Percentiles rank a stretch among this genome's conserved stretches.
Conservation (phyloP, 2,329 filamentous ascomycete species). For the Emmonsia crescens region DNA sequence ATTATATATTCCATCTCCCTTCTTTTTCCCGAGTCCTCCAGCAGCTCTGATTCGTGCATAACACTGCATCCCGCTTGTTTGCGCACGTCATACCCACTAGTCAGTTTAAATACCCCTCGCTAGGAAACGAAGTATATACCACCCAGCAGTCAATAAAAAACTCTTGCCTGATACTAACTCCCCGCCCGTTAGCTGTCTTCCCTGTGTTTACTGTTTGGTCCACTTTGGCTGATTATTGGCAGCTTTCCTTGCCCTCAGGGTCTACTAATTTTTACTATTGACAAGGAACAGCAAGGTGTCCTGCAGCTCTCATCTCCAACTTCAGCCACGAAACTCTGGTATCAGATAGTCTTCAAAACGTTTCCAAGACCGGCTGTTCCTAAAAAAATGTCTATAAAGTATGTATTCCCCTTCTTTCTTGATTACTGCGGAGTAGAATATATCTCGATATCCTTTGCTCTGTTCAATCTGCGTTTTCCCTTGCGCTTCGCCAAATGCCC, state of each 20-base stretch:
- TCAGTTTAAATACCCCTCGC: neutral
- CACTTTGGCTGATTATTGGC: neutral
- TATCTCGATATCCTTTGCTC: slow-evolving; percentile 1
- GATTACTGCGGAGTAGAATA: slow-evolving; percentile 1
- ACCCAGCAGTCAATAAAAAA: neutral
- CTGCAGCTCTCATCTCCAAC: neutral
- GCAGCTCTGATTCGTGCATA: neutral
- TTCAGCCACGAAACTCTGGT: neutral
- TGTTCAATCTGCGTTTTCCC: neutral
- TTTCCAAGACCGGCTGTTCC: slow-evolving; percentile 1
- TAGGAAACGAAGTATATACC: neutral
- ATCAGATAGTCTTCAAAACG: neutral
- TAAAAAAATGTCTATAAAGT: slow-evolving; percentile 33
- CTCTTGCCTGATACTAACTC: neutral
- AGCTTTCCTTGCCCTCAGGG: neutral
- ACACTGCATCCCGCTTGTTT: neutral
- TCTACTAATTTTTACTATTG: neutral
- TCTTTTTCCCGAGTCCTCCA: neutral
- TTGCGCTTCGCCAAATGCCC: neutral
- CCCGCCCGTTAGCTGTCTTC: neutral
- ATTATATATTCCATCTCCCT: neutral
- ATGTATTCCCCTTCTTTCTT: slow-evolving; percentile 14
- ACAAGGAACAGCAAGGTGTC: neutral
- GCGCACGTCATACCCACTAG: neutral
- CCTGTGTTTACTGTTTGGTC: neutral